Percentiles rank a stretch among this genome's conserved stretches.
Evolutionary conservation across 768 basidiomycete genomes (phyloP).

Genomic region (Auricularia sp.): DNA sequence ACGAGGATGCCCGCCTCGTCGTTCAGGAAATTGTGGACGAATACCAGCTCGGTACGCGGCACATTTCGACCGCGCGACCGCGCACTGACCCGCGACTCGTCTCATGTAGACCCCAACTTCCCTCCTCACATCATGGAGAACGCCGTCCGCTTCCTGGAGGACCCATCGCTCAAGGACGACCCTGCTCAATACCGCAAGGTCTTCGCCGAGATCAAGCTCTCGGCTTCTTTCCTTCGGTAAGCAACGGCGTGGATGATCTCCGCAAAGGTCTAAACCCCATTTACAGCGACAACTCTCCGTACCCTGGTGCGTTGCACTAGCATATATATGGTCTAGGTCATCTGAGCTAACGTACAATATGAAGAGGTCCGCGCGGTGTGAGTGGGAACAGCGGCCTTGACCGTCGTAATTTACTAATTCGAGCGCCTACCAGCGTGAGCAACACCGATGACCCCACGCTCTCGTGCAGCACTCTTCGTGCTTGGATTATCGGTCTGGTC

Average conservation of each 20-base stretch:
- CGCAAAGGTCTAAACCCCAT: no score
- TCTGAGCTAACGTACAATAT: no score
- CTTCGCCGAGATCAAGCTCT: slow-evolving; percentile 18
- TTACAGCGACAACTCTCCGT: slow-evolving; percentile 10
- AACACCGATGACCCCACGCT: slow-evolving; percentile 38
- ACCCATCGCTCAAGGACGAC: slow-evolving; percentile 3
- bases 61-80: no score
- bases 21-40: background rate
- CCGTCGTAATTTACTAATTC: background rate
- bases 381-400: background rate
- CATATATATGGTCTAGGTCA: no score
- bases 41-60: background rate
- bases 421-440: slow-evolving; percentile 24
- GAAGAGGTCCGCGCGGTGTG: slow-evolving; percentile 11
- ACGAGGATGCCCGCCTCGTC: background rate
- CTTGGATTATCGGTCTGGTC: slow-evolving; percentile 6
- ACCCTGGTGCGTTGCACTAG: slow-evolving; percentile 5
- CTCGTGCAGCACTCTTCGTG: slow-evolving; percentile 4
- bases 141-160: slow-evolving; percentile 2
- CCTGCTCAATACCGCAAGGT: slow-evolving; percentile 11
- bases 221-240: slow-evolving; percentile 17
- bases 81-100: no score
- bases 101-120: slow-evolving; percentile 4
- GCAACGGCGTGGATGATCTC: no score
- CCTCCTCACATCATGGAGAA: slow-evolving; percentile 1